A percentile compares a stretch with the other conserved stretches of the same genome.
Evolutionary conservation across 192 early-diverging fungal genomes (phyloP).

Genomic region (Podila epicladia): DNA sequence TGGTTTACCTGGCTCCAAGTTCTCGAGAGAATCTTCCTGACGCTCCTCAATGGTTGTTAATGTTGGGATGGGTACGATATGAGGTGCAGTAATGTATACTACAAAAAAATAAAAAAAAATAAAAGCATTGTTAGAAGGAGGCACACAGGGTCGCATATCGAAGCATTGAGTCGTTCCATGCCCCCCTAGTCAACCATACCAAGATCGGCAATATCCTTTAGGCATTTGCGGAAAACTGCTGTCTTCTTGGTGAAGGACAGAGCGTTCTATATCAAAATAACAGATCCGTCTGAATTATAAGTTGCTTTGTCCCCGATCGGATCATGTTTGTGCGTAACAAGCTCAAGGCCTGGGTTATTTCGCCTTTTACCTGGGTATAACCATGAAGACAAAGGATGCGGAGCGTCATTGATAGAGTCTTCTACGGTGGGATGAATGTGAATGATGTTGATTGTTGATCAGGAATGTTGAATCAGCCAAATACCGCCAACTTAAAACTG

Average conservation of each 20-base stretch:
- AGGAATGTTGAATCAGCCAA: no score
- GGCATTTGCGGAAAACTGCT: conserved; percentile 57
- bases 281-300: not conserved
- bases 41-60: conserved; percentile 54
- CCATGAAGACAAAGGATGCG: conserved; percentile 66
- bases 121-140: not conserved
- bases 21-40: conserved; percentile 36
- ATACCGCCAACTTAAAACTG: no score
- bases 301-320: not conserved
- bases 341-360: not conserved
- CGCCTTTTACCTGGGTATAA: conserved; percentile 49
- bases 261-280: conserved; percentile 40
- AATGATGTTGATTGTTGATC: no score
- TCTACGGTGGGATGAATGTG: not conserved
- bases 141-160: not conserved
- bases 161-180: not conserved
- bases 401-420: conserved; percentile 31
- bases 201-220: conserved; percentile 62
- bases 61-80: conserved; percentile 55
- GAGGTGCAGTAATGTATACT: conserved; percentile 66
- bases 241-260: conserved; percentile 63
- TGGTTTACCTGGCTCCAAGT: conserved; percentile 52
- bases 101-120: not conserved
- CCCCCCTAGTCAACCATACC: conserved; percentile 27
- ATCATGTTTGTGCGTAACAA: not conserved